phyloP scores from a whole-genome alignment of 495 filamentous ascomycete genomes.

The Aspergillus saccharolyticus region DNA sequence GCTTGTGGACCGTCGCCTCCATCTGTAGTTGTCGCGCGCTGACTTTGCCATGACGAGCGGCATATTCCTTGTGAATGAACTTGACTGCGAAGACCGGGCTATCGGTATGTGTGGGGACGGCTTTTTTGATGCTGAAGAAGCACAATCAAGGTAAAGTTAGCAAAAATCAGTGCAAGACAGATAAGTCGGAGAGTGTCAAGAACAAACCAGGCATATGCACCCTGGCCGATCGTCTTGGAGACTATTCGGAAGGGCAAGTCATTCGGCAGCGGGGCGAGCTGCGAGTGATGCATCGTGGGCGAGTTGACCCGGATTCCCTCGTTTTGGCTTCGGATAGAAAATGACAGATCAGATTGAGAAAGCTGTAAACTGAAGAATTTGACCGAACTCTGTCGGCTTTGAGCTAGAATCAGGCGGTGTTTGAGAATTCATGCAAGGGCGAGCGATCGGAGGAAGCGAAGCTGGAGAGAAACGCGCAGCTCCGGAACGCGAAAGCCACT shows the following conservation, averaged over 20 bases:
- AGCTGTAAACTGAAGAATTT: not conserved
- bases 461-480: conserved; percentile 21
- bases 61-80: conserved; percentile 96
- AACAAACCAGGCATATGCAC: conserved; percentile 92
- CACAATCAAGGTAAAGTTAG: conserved; percentile 5
- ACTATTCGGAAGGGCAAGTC: conserved; percentile 91
- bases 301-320: not conserved
- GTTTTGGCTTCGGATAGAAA: not conserved
- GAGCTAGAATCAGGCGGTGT: conserved; percentile 2
- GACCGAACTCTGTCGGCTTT: not conserved
- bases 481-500: conserved; percentile 35
- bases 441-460: conserved; percentile 8
- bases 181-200: not conserved
- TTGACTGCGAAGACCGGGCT: conserved; percentile 92
- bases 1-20: conserved; percentile 82
- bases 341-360: not conserved
- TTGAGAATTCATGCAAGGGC: conserved; percentile 15
- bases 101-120: conserved; percentile 60
- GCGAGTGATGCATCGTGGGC: conserved; percentile 62
- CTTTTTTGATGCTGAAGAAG: conserved; percentile 80
- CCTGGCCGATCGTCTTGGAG: conserved; percentile 91
- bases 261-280: conserved; percentile 78
- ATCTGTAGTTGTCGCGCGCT: conserved; percentile 80
- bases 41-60: conserved; percentile 80
- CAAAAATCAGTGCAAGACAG: not conserved